Evolutionary conservation across 345 rosid species (phyloP), one percentile per base, ranked within the genome.

Genomic region (Camelina neglecta): DNA sequence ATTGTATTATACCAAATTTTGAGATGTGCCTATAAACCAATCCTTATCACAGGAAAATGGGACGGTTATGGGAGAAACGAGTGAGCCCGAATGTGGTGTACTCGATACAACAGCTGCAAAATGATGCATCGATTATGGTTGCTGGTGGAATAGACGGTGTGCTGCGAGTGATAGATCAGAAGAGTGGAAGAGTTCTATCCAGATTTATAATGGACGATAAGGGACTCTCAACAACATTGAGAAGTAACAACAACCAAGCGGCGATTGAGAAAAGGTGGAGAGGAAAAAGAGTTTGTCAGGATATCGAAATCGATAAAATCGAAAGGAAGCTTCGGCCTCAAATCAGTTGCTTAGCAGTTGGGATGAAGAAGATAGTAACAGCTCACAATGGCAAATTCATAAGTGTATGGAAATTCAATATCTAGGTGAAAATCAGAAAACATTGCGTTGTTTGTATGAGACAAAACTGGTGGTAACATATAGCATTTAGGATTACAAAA

Each of bases 121-220:
- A 75, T 3, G 96, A 94, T 68, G 71, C 71, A 7, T 86, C 95
- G 1, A 80, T 81, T 3, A 63, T 94, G 39, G 84, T 80, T 6
- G 90, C 81, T 58, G 98, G 98, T 38, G 98, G 98, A 74, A 90
- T 94, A 65, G 98, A 94, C 41, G 96, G 97, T 16, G 85, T 89
- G 54, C 71, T 94, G 56, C 95, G 93, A 31, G 75, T 92, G 65
- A 60, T 90, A 60, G 85, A 89, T 78, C 97, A 92, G 83, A 82
- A 68, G 73, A 83, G 84, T 0, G 96, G 98, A 0, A 85, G 81
- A 59, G 82, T 87, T 41, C 50, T 89, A 18, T 76, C 90, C 18
- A 81, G 90, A 62, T 86, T 79, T 61, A 47, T 87, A 10, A 76
- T 83, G 82, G 96, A 78, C 18, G 75, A 76, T 44, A 72, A 69